Evolutionary conservation across 768 basidiomycete genomes (phyloP), one percentile per base, ranked within the genome.

Genomic region (Rubroboletus satanas): DNA sequence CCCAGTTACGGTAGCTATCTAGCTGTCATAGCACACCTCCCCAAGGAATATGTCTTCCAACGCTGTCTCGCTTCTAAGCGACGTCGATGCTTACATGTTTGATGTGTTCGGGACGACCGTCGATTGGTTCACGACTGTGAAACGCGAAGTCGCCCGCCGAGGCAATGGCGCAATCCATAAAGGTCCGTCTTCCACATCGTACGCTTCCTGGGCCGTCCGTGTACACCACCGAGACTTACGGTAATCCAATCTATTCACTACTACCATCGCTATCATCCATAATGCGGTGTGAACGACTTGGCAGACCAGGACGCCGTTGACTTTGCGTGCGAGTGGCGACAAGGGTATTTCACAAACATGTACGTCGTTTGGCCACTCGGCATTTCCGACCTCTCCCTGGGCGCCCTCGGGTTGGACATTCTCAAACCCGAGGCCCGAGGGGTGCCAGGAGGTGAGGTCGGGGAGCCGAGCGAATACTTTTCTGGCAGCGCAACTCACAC

Each of bases 311-410:
- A 65, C 11, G 61, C 67, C 4, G 31, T 14, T 32, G 73, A 69
- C 14, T 84, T 87, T 60, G 78, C 83, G 0, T 63, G 73, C 39
- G 79, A 82, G 58, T 87, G 85, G 84, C 73, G 85, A 47, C 63
- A 61, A 2, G 79, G 78, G 0, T 87, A 86, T 59, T 59, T 54
- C 29, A 31, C 29, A 7, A 52, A 66, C 58, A 55, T 72, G 68
- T 60, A 47, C 36, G 45, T 32, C 43, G 9, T 44, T 41, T 18
- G 2, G 12, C 12, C 21, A 41, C 7, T 5, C 21, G 21, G 11
- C 21, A 23, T 23, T 12, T 1, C 39, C 39, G n/a, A 18, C 38
- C 36, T 9, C 36, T 8, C 36, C 15, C 17, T 0, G 17, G 17
- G 17, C 35, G 21, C 21, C 21, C 35, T 36, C 37, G 37, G 10